These are phyloP conservation scores for Galium porrigens DNA, from an alignment of 305 asterid species.

Conservation along the genomic window DNA sequence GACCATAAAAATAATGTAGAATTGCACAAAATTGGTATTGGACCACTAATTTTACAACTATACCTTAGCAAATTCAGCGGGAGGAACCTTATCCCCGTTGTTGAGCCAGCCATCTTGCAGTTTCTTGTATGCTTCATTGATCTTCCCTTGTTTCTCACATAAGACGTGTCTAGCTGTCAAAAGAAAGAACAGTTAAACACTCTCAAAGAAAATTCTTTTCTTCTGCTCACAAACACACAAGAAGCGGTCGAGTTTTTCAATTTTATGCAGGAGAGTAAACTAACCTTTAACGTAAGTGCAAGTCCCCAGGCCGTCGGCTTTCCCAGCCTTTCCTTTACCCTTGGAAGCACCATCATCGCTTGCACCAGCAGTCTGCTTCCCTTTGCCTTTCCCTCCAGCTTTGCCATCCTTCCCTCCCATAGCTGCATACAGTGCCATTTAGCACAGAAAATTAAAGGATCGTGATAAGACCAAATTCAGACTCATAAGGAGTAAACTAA, in stretches of 20 bases:
- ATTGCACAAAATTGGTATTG: not conserved
- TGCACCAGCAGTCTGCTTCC: constrained; percentile 70
- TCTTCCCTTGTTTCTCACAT: constrained; percentile 97
- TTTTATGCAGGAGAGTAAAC: constrained; percentile 6
- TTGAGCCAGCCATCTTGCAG: constrained; percentile 88
- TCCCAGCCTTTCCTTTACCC: constrained; percentile 84
- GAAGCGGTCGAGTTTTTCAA: not conserved
- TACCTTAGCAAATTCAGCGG: constrained; percentile 97
- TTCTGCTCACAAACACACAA: not conserved
- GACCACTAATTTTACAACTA: not conserved
- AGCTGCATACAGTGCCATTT: constrained; percentile 9
- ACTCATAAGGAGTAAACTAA: not conserved
- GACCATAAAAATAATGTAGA: not conserved
- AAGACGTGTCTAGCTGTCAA: constrained; percentile 70
- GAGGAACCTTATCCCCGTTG: constrained; percentile 91
- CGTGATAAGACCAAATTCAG: not conserved
- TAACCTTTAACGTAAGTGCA: constrained; percentile 92
- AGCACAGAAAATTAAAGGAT: not conserved
- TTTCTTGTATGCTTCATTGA: constrained; percentile 89
- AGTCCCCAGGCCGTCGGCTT: constrained; percentile 76
- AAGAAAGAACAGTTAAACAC: constrained; percentile 8
- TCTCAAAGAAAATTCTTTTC: not conserved
- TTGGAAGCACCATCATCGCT: constrained; percentile 59
- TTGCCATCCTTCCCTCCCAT: constrained; percentile 61
- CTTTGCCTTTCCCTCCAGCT: constrained; percentile 61